phyloP scores from a whole-genome alignment of 768 basidiomycete species.

The Rhodocollybia butyracea region DNA sequence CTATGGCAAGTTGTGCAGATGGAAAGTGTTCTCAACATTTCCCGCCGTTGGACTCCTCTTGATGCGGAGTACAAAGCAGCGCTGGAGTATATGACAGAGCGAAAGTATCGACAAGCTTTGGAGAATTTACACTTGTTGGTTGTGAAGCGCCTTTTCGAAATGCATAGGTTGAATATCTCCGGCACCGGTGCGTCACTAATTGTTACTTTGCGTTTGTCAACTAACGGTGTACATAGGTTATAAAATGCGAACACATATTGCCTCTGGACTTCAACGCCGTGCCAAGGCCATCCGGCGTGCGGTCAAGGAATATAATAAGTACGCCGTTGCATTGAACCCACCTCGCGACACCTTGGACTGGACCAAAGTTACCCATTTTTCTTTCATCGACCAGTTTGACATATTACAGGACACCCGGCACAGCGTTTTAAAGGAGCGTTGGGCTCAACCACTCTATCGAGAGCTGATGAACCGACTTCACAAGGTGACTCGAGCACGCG shows the following conservation, averaged over 20 bases:
- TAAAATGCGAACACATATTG: slow-evolving; percentile 28
- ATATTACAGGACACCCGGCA: slow-evolving; percentile 25
- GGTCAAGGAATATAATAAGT: slow-evolving; percentile 26
- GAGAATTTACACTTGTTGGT: slow-evolving; percentile 30
- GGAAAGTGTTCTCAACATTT: slow-evolving; percentile 22
- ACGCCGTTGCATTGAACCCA: slow-evolving; percentile 16
- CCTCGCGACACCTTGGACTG: slow-evolving; percentile 17
- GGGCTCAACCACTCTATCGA: slow-evolving; percentile 22
- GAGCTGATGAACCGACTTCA: slow-evolving; percentile 23
- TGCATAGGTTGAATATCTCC: slow-evolving; percentile 33
- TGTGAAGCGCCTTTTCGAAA: slow-evolving; percentile 31
- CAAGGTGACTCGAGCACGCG: slow-evolving; percentile 22
- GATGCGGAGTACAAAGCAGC: slow-evolving; percentile 19
- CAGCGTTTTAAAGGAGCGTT: slow-evolving; percentile 22
- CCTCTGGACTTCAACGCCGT: slow-evolving; percentile 25
- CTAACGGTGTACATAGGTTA: slow-evolving; percentile 23
- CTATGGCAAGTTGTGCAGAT: slow-evolving; percentile 15
- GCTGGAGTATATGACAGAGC: slow-evolving; percentile 10
- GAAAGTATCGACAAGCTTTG: slow-evolving; percentile 25
- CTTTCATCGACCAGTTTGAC: slow-evolving; percentile 26
- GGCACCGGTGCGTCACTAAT: slow-evolving; percentile 24
- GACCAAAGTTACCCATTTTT: slow-evolving; percentile 15
- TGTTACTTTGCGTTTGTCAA: slow-evolving; percentile 1
- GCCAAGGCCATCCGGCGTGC: slow-evolving; percentile 28
- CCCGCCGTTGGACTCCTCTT: slow-evolving; percentile 21